Evolutionary conservation across 352 stramenopile species (phyloP), one percentile per base, ranked within the genome.

Genomic region (Phytophthora fragariaefolia): DNA sequence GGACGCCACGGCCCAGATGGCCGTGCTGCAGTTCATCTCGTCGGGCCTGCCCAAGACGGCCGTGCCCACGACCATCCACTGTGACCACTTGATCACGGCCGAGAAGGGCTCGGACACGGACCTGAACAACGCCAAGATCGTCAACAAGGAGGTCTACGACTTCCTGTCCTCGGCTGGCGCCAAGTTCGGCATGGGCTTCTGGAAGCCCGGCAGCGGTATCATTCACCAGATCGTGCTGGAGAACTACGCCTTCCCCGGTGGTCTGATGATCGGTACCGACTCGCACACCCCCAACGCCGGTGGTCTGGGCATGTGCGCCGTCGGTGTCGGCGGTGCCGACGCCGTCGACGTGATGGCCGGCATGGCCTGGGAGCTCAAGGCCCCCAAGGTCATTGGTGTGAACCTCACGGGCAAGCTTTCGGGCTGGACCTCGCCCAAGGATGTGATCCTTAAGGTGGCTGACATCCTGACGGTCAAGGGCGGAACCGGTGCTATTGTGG

Each of bases 151-250:
- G 64, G 91, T 98, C 30, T 98, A 97, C 80, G 90, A 97, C 76
- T 98, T 98, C 66, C 69, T 98, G 42, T 90, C 90, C 64, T 97
- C 90, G 55, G 87, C 91, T 45, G 91, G 89, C 58, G 91, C 91
- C 69, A 98, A 98, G 79, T 98, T 97, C 66, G 91, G 91, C 79
- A 97, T 98, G 72, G 92, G 92, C 32, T 98, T 98, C 79, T 98
- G 92, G 92, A 97, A 97, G 79, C 92, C 92, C 42, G 92, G 92
- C 65, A 96, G 86, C 50, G 92, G 92, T 67, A 98, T 98, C 63
- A 98, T 98, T 58, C 92, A 98, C 77, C 92, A 98, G 87, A 97
- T 98, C 52, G 90, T 98, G 48, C 75, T 98, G 10, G 93, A 98
- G 76, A 98, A 98, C 89, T 98, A 98, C 66, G 91, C 93, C 34